Evolutionary conservation across 148 eudicot genomes (phyloP).

Genomic region (Pouteria glomerata): DNA sequence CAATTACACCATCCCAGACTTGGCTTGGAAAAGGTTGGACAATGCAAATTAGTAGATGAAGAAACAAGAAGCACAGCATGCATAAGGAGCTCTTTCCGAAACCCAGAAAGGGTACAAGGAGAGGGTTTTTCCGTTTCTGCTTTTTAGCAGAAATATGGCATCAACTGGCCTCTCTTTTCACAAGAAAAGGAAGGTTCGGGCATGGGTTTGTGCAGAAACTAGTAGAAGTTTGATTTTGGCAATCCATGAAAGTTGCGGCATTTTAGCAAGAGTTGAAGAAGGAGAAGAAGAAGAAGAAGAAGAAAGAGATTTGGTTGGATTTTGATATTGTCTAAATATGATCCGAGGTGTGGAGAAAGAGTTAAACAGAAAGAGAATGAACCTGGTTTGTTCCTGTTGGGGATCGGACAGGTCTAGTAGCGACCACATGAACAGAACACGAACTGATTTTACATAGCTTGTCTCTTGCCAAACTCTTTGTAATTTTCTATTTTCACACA

Average conservation of each 20-base stretch:
- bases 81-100: no score
- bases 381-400: no score
- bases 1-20: slow-evolving; percentile 68
- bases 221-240: background rate
- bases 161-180: background rate
- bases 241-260: background rate
- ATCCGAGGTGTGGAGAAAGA: no score
- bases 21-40: slow-evolving; percentile 23
- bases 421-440: no score
- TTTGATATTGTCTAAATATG: no score
- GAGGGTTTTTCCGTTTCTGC: slow-evolving; percentile 29
- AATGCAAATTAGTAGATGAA: slow-evolving; percentile 21
- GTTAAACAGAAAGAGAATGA: no score
- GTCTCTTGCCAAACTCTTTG: no score
- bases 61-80: background rate
- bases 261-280: background rate
- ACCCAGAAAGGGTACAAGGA: no score
- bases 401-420: no score
- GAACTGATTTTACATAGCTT: no score
- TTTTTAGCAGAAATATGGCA: slow-evolving; percentile 19
- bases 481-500: no score
- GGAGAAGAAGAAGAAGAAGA: background rate
- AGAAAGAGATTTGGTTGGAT: background rate
- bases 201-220: slow-evolving; percentile 1
- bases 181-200: background rate